Evolutionary conservation across 106 monocot genomes (phyloP), one percentile per base, ranked within the genome.

Genomic region (Dactylorhiza incarnata): DNA sequence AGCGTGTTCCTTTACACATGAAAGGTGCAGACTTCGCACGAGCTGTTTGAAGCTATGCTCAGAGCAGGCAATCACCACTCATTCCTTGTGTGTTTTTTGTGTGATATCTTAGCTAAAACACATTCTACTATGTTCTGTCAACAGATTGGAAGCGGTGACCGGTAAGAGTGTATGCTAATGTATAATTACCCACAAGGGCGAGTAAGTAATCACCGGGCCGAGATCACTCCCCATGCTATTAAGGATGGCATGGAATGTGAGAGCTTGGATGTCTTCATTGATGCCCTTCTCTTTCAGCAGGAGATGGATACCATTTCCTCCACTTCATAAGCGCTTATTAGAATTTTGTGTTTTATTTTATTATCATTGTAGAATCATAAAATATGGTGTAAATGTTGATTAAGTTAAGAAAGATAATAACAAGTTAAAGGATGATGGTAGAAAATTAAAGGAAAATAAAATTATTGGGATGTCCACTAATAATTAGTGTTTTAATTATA

Each of bases 171-270:
- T 19, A 94, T 97, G n/a, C 79, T 94, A 46, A 94, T 94, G 20
- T 97, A 94, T 81, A 94, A 97, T 76, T 97, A 89, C 55, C 97
- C 97, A 5, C 97, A 94, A 51, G 94, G 97, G 6, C 80, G 91
- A 59, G 97, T 94, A 15, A 97, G 94, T 0, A 94, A 97, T 86
- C 97, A 97, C 62, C 85, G 97, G 10, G 83, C 89, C 7, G 94
- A 91, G 29, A 83, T 94, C 77, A 97, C 97, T 37, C 82, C 85
- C 29, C 94, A 94, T 71, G 87, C 91, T 5, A 86, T 97, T 75
- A 79, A 82, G 47, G 91, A 89, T 71, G 77, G 94, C 29, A 75
- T 97, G 81, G 89, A 87, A 52, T 94, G 97, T 16, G 94, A 94
- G 82, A 86, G 89, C 56, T 82, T 97, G 5, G 91, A 94, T 55